Conservation (phyloP, 176 grass and related monocot genomes). For the Oryza longistaminata region DNA sequence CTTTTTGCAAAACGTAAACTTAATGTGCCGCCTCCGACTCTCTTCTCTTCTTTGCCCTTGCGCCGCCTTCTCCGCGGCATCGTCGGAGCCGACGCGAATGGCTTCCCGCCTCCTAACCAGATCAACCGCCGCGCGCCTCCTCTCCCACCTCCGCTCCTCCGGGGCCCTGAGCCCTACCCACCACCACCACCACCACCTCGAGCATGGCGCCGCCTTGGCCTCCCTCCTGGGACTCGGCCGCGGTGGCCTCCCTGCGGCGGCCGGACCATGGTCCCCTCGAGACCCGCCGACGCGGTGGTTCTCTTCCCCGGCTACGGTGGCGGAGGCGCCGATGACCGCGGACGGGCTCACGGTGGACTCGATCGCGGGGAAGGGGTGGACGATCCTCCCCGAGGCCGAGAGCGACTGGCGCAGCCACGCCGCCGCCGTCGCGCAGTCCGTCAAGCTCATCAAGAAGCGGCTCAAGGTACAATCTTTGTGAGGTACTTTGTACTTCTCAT, state of each 20-base stretch:
- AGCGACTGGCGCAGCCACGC: constrained; percentile 97
- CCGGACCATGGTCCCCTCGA: not conserved
- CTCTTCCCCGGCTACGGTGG: constrained; percentile 50
- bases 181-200: constrained; percentile 6
- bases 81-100: constrained; percentile 35
- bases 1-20: not conserved
- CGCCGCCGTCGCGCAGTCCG: constrained; percentile 75
- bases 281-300: constrained; percentile 34
- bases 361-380: constrained; percentile 77
- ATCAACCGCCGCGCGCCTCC: constrained; percentile 40
- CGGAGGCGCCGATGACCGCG: constrained; percentile 55
- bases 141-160: constrained; percentile 35
- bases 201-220: constrained; percentile 18
- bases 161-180: constrained; percentile 19
- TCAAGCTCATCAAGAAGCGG: constrained; percentile 91
- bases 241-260: not conserved
- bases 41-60: too few relatives aligned
- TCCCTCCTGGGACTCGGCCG: constrained; percentile 6
- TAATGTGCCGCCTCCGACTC: too few relatives aligned
- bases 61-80: not conserved
- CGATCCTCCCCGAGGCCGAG: constrained; percentile 71
- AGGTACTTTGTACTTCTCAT: not conserved
- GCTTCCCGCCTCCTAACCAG: constrained; percentile 45
- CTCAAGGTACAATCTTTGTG: constrained; percentile 59
- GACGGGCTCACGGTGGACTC: constrained; percentile 79